Base-by-base conservation (phyloP, 2,329 filamentous ascomycete species). In the Colletotrichum zoysiae region DNA sequence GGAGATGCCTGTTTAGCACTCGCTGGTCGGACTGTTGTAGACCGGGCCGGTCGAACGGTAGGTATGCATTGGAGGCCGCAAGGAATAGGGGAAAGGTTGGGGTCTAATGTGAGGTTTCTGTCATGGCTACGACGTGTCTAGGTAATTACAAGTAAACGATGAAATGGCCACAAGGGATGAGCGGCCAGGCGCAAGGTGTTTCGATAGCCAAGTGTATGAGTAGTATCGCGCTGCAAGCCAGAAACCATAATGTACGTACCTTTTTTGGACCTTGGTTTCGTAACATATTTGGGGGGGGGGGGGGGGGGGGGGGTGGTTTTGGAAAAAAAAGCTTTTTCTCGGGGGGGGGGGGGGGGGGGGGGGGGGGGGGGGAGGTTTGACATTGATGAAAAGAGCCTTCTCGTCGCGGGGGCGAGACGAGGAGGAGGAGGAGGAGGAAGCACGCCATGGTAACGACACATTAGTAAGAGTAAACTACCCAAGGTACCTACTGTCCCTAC, bases 121-220 rank as follows among this genome's bases (percentile, higher is more conserved):
- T 50, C 51, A 57, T 33, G 53, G 26, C 53, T 55, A 64, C 65
- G 59, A 60, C 46, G 59, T 50, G 18, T 8, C 7, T n/a, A 40
- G 35, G 35, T 38, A 53, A 59, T 68, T 44, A 68, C 67, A 58
- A 46, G 9, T 33, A 33, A 38, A 57, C 18, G 33, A 40, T 23
- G 53, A n/a, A 23, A 69, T 59, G 42, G 40, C 40, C 20, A 69
- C 58, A 53, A 69, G 65, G 65, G 65, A 69, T 58, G 65, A 69
- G 69, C 69, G 65, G 46, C 51, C 65, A 69, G 58, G 65, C 53
- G 53, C 44, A 38, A 71, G 65, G 69, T 68, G 53, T 64, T 63
- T 59, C 55, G 64, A 55, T 20, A 64, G 55, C 16, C 8, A 71
- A 69, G 51, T 55, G 59, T 69, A 55, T 59, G 8, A 7, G 42